Percentiles rank a stretch among this genome's conserved stretches.
Conservation (phyloP, 164 flowering plant species). For the Piper longum region DNA sequence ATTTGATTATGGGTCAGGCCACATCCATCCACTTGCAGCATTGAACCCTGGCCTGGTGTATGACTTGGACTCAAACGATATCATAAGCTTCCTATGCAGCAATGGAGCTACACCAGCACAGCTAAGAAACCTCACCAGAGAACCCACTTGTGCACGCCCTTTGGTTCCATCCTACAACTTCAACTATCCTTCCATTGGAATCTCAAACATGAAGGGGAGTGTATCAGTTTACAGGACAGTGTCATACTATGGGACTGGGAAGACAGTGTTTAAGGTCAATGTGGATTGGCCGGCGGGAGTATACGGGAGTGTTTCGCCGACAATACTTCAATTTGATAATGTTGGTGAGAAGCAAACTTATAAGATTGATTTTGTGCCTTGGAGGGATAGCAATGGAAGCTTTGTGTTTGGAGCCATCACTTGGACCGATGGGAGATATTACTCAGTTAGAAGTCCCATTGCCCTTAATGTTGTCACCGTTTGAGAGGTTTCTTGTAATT, state of each 20-base stretch:
- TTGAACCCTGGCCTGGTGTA: constrained; percentile 45
- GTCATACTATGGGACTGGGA: constrained; percentile 33
- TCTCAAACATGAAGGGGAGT: constrained; percentile 32
- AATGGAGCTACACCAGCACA: constrained; percentile 30
- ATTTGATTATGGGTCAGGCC: constrained; percentile 50
- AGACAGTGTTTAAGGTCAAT: constrained; percentile 23
- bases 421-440: constrained; percentile 28
- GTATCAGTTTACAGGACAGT: constrained; percentile 34
- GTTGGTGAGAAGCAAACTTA: constrained; percentile 33
- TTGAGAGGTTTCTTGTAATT: background rate
- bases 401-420: constrained; percentile 42
- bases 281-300: constrained; percentile 33
- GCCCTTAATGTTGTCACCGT: constrained; percentile 36
- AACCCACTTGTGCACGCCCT: constrained; percentile 19
- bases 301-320: constrained; percentile 22
- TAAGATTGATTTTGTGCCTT: constrained; percentile 26
- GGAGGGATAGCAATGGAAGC: constrained; percentile 21
- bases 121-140: constrained; percentile 31
- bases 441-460: constrained; percentile 37
- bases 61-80: constrained; percentile 23
- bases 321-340: constrained; percentile 20
- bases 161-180: constrained; percentile 25
- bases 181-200: constrained; percentile 54
- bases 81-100: constrained; percentile 34
- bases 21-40: constrained; percentile 31